Evolutionary conservation across 768 basidiomycete species (phyloP).

Genomic region (Xerocomus brunneocitrinus): DNA sequence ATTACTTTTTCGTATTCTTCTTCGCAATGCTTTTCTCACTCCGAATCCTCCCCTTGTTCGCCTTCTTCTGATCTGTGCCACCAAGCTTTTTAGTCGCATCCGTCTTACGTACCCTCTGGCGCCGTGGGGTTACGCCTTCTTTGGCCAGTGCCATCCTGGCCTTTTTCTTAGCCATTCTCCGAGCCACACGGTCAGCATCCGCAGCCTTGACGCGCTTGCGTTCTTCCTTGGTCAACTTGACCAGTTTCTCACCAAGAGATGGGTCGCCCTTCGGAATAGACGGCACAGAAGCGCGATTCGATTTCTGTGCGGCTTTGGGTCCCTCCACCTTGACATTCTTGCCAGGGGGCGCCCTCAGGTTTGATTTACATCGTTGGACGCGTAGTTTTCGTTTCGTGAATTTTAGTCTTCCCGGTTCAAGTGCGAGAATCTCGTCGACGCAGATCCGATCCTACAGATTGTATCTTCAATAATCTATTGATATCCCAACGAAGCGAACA

Average conservation of each 20-base stretch:
- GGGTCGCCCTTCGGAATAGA: slow-evolving; percentile 74
- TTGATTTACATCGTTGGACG: slow-evolving; percentile 85
- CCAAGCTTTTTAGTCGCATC: slow-evolving; percentile 21
- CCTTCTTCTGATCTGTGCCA: slow-evolving; percentile 18
- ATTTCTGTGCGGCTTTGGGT: slow-evolving; percentile 3
- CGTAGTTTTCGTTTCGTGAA: slow-evolving; percentile 92
- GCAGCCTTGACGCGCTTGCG: slow-evolving; percentile 77
- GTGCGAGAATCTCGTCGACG: slow-evolving; percentile 86
- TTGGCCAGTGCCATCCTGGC: slow-evolving; percentile 51
- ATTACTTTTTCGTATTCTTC: slow-evolving; percentile 56
- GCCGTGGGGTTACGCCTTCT: slow-evolving; percentile 33
- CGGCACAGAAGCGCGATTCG: slow-evolving; percentile 7
- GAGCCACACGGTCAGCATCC: slow-evolving; percentile 75
- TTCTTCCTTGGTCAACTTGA: slow-evolving; percentile 75
- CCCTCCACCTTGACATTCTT: not conserved
- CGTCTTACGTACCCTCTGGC: slow-evolving; percentile 46
- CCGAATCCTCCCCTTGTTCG: slow-evolving; percentile 44
- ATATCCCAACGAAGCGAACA: not conserved
- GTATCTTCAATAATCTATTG: not conserved
- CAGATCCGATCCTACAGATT: slow-evolving; percentile 73
- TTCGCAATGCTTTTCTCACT: slow-evolving; percentile 52
- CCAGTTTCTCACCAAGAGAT: slow-evolving; percentile 70
- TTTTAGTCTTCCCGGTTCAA: slow-evolving; percentile 73
- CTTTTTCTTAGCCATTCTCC: slow-evolving; percentile 90
- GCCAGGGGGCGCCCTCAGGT: slow-evolving; percentile 37